These are phyloP conservation scores for Borealophlyctis nickersoniae DNA, from an alignment of 192 early-diverging fungal species.

Conservation along the genomic window DNA sequence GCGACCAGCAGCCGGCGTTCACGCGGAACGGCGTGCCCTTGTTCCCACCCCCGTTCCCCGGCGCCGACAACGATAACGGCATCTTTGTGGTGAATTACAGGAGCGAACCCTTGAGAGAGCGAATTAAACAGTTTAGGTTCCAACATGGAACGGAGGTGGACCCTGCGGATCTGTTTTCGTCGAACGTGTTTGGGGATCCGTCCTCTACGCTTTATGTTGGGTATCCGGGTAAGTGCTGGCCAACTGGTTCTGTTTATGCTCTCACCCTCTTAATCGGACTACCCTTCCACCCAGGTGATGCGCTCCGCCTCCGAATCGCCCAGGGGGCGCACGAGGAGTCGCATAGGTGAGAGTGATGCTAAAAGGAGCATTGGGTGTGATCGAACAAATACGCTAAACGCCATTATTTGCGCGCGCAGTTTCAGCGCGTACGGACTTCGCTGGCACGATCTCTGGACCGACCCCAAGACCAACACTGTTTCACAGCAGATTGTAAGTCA, in stretches of 20 bases:
- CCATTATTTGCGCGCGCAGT: too few relatives aligned
- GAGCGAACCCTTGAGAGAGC: slow-evolving; percentile 4
- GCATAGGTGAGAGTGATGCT: neutral
- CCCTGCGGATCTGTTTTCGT: neutral
- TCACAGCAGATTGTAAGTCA: slow-evolving; percentile 2
- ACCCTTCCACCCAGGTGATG: too few relatives aligned
- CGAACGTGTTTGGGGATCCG: slow-evolving; percentile 11
- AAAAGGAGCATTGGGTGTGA: too few relatives aligned
- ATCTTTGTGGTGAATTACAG: slow-evolving; percentile 12
- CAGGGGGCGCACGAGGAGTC: slow-evolving; percentile 2
- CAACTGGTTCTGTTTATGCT: too few relatives aligned
- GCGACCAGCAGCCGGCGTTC: slow-evolving; percentile 14
- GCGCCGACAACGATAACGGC: slow-evolving; percentile 8
- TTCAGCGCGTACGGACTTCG: slow-evolving; percentile 1
- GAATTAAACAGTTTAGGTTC: slow-evolving; percentile 3
- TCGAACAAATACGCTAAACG: too few relatives aligned
- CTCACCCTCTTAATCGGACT: too few relatives aligned
- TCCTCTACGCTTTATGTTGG: neutral
- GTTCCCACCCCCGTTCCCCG: slow-evolving; percentile 12
- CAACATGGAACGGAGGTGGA: slow-evolving; percentile 5
- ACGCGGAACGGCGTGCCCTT: slow-evolving; percentile 5
- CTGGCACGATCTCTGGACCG: slow-evolving; percentile 8
- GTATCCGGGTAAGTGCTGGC: too few relatives aligned
- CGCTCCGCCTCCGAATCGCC: slow-evolving; percentile 5
- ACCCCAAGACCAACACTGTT: slow-evolving; percentile 5